A percentile compares a stretch with the other conserved stretches of the same genome.
Evolutionary conservation across 768 basidiomycete genomes (phyloP).

Genomic region (Tubosaeta sp.): DNA sequence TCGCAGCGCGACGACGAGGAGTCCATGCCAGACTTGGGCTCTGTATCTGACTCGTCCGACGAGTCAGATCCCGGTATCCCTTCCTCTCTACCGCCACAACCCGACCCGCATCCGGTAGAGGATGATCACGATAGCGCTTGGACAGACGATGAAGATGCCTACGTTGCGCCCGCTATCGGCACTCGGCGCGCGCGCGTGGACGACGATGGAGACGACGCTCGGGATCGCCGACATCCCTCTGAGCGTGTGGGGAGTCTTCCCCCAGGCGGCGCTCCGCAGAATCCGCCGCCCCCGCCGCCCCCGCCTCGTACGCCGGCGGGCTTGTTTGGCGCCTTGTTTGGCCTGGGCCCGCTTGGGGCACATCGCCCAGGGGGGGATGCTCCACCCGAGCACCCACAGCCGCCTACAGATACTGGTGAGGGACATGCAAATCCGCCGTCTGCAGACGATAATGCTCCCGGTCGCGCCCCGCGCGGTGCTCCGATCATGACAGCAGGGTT

Average conservation of each 20-base stretch:
- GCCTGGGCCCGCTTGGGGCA: constrained; percentile 8
- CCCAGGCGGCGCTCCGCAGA: constrained; percentile 20
- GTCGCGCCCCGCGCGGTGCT: constrained; percentile 17
- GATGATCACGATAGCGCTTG: constrained; percentile 28
- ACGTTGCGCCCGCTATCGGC: constrained; percentile 29
- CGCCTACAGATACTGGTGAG: constrained; percentile 27
- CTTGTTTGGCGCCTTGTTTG: constrained; percentile 27
- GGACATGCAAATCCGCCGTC: constrained; percentile 12
- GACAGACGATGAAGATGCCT: constrained; percentile 31
- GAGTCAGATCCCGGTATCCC: constrained; percentile 30
- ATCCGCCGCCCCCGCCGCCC: too few species aligned
- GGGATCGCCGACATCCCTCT: constrained; percentile 62
- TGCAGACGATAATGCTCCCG: constrained; percentile 21
- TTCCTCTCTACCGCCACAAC: constrained; percentile 22
- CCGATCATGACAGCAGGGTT: constrained; percentile 30
- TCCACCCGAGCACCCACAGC: constrained; percentile 18
- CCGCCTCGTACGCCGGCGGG: constrained; percentile 12
- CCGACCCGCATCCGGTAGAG: constrained; percentile 21
- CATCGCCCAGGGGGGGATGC: constrained; percentile 14
- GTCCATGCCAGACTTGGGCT: constrained; percentile 40
- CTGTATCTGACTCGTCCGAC: constrained; percentile 37
- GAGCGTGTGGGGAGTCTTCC: constrained; percentile 43
- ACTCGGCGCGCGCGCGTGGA: constrained; percentile 56
- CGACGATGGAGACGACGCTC: constrained; percentile 56
- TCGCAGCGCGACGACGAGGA: constrained; percentile 28